Percentiles rank a stretch among this genome's conserved stretches.
Conservation (phyloP, 164 flowering plant species). For the Cinnamomum micranthum region DNA sequence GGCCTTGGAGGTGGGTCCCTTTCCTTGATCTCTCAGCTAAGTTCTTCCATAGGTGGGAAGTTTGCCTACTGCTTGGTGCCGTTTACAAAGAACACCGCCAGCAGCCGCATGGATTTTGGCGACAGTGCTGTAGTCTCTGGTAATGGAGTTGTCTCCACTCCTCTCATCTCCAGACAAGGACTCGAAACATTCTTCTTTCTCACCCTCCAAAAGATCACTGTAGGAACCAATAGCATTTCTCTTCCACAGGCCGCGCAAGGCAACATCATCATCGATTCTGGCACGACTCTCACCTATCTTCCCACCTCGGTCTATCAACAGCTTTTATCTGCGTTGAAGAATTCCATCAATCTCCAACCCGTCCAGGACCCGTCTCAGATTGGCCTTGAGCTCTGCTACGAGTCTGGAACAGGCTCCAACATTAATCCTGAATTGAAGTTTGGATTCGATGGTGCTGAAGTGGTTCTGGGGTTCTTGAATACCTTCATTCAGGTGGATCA, state of each 20-base stretch:
- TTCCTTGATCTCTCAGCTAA: slow-evolving; percentile 38
- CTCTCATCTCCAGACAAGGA: slow-evolving; percentile 8
- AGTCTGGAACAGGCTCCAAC: not conserved
- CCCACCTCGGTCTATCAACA: slow-evolving; percentile 13
- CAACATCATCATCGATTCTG: slow-evolving; percentile 63
- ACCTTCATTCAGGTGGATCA: slow-evolving; percentile 12
- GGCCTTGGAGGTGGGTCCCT: slow-evolving; percentile 53
- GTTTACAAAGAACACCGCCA: not conserved
- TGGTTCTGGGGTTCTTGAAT: slow-evolving; percentile 19
- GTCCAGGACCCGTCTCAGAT: not conserved
- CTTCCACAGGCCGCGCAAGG: slow-evolving; percentile 12
- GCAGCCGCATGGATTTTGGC: slow-evolving; percentile 36
- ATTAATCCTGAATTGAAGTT: slow-evolving; percentile 23
- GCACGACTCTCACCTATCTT: slow-evolving; percentile 43
- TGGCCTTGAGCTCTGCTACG: slow-evolving; percentile 19
- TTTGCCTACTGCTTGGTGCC: slow-evolving; percentile 62
- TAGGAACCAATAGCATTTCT: slow-evolving; percentile 26
- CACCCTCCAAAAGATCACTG: slow-evolving; percentile 34
- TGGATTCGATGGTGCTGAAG: slow-evolving; percentile 35
- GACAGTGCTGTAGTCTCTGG: slow-evolving; percentile 27
- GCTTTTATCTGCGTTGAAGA: slow-evolving; percentile 12
- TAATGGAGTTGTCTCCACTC: slow-evolving; percentile 33
- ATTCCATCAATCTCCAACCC: slow-evolving; percentile 5
- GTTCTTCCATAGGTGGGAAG: slow-evolving; percentile 28
- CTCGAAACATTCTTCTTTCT: slow-evolving; percentile 35